Evolutionary conservation across 129 eudicot species (phyloP), one percentile per base, ranked within the genome.

Genomic region (Kitagawia praeruptora): DNA sequence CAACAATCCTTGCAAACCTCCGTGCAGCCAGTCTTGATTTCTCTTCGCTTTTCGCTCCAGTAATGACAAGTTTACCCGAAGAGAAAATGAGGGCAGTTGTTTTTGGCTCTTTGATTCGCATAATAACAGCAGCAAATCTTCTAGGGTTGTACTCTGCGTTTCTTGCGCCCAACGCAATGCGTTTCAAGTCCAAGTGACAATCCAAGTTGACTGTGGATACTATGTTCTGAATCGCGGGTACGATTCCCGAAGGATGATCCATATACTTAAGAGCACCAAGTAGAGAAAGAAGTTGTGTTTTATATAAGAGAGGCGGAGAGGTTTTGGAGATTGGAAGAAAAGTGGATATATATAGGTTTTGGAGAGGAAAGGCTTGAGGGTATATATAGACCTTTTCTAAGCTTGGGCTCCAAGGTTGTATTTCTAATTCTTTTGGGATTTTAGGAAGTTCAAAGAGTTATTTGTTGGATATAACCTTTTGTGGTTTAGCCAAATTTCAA

Each of bases 31-130:
- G 70, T 81, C 81, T 93, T n/a, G 98, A 91, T 75, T 89, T 95
- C 47, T 91, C 90, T 77, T 93, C 96, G 81, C 98, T 93, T 84
- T 93, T 93, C 8, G 98, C 98, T 76, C 98, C 98, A 3, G 98
- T 93, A 74, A 89, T 84, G 61, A 89, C 97, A 93, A 93, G 90
- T 80, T 91, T 91, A 47, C 98, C 96, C 14, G 98, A 93, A 76
- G 98, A 97, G 84, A 93, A 93, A 8, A 93, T 89, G 7, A 93
- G 70, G 0, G 98, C 97, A 13, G 98, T 93, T 4, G 98, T 93
- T 82, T 93, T 91, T 12, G 98, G 98, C 38, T 93, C 98, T 72
- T 93, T 89, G 18, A 93, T 89, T 85, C 98, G 86, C 98, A 93
- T 93, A 27, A 91, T 93, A 42, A 93, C 97, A 34, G 97, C 98